phyloP scores from a whole-genome alignment of 108 stramenopile species.

The Cyclotella distinguenda region DNA sequence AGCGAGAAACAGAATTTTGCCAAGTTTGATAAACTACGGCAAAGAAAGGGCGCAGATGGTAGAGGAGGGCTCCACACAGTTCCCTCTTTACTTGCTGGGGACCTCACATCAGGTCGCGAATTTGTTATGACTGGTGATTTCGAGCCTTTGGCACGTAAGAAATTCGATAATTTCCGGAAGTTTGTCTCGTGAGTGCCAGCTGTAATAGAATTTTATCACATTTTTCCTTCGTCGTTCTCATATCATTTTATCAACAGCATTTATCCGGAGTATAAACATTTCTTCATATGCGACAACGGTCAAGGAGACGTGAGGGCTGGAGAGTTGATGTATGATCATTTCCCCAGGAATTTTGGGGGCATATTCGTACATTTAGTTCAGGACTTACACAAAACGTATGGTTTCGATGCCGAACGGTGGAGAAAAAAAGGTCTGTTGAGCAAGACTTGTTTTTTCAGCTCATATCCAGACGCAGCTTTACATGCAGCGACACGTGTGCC shows the following conservation, averaged over 20 bases:
- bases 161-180: constrained; percentile 90
- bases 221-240: too few species aligned
- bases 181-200: too few species aligned
- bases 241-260: too few species aligned
- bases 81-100: constrained; percentile 93
- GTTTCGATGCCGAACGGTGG: constrained; percentile 77
- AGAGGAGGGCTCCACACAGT: constrained; percentile 91
- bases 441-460: constrained; percentile 85
- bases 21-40: constrained; percentile 91
- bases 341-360: constrained; percentile 78
- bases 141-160: constrained; percentile 86
- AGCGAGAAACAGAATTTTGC: constrained; percentile 88
- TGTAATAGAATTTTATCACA: too few species aligned
- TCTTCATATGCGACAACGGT: constrained; percentile 99
- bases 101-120: constrained; percentile 87
- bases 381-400: constrained; percentile 66
- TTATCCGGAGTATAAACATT: constrained; percentile 95
- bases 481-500: constrained; percentile 84
- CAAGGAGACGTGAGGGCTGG: constrained; percentile 98
- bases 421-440: constrained; percentile 58
- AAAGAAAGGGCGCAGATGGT: constrained; percentile 55
- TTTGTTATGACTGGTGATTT: constrained; percentile 90
- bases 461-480: constrained; percentile 92
- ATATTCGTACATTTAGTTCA: constrained; percentile 93
- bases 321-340: constrained; percentile 91